Percentiles rank a stretch among this genome's conserved stretches.
Evolutionary conservation across 2,329 filamentous ascomycete species (phyloP).

Genomic region (Fusarium mexicanum): DNA sequence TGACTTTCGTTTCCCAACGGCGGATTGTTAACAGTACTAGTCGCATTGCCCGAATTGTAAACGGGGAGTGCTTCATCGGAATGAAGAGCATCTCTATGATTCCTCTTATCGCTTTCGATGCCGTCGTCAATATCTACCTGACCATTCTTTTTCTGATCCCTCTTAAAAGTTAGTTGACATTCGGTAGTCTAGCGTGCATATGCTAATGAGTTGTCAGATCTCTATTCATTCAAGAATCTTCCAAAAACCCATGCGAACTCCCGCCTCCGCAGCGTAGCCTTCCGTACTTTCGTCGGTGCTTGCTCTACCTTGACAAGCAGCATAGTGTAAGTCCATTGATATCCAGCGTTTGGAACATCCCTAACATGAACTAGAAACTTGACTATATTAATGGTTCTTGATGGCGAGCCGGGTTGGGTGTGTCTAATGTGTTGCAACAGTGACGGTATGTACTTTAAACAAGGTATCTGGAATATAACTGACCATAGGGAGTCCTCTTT

Average conservation of each 20-base stretch:
- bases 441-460: conserved; percentile 58
- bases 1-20: neutral
- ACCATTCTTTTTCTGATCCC: conserved; percentile 72
- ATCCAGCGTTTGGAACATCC: no score
- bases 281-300: conserved; percentile 68
- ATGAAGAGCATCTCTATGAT: conserved; percentile 68
- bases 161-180: conserved; percentile 57
- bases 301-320: conserved; percentile 66
- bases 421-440: conserved; percentile 73
- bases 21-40: conserved; percentile 44
- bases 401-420: conserved; percentile 72
- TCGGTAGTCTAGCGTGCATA: no score
- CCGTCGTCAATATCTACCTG: conserved; percentile 70
- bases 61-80: conserved; percentile 69
- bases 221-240: conserved; percentile 64
- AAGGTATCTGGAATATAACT: neutral
- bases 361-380: conserved; percentile 59
- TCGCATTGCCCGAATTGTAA: conserved; percentile 65
- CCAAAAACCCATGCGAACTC: conserved; percentile 52
- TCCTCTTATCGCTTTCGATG: conserved; percentile 69
- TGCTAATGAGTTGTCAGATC: conserved; percentile 48
- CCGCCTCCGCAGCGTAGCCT: conserved; percentile 61
- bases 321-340: conserved; percentile 57
- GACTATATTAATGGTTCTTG: conserved; percentile 64
- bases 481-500: conserved; percentile 61